Percentiles rank a stretch among this genome's conserved stretches.
Evolutionary conservation across 352 stramenopile genomes (phyloP).

Genomic region (Phytophthora citricola): DNA sequence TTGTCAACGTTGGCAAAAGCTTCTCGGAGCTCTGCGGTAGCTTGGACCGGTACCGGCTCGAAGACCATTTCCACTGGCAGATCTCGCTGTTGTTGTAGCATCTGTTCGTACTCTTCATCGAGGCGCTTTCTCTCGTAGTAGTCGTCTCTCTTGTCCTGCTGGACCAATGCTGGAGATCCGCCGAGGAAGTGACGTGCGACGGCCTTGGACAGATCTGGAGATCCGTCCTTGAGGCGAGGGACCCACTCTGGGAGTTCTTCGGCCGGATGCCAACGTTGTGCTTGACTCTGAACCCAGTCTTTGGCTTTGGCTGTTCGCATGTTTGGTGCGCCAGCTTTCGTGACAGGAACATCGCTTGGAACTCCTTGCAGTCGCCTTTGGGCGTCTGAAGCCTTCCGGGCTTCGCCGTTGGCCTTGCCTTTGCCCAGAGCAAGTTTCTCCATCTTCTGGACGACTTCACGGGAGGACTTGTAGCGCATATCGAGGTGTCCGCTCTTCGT

Average conservation of each 20-base stretch:
- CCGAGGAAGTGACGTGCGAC: slow-evolving; percentile 35
- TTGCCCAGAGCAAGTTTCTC: slow-evolving; percentile 16
- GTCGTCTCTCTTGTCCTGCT: slow-evolving; percentile 23
- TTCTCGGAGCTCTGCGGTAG: slow-evolving; percentile 22
- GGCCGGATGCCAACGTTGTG: slow-evolving; percentile 27
- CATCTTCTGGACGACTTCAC: slow-evolving; percentile 29
- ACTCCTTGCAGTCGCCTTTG: slow-evolving; percentile 13
- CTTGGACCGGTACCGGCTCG: slow-evolving; percentile 23
- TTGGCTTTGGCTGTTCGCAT: slow-evolving; percentile 34
- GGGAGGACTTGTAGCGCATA: slow-evolving; percentile 40
- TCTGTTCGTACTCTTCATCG: slow-evolving; percentile 19
- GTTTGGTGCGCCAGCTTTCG: slow-evolving; percentile 32
- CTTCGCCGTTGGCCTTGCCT: slow-evolving; percentile 6
- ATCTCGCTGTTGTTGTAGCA: slow-evolving; percentile 27
- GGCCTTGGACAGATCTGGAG: slow-evolving; percentile 36
- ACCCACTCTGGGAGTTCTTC: slow-evolving; percentile 34
- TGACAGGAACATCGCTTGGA: slow-evolving; percentile 27
- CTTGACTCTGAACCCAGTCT: slow-evolving; percentile 39
- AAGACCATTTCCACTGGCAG: slow-evolving; percentile 19
- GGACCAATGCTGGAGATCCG: slow-evolving; percentile 18
- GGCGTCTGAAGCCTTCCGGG: slow-evolving; percentile 7
- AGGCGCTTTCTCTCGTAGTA: slow-evolving; percentile 35
- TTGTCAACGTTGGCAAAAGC: slow-evolving; percentile 25
- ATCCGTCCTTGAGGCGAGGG: slow-evolving; percentile 39
- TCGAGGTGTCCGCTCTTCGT: slow-evolving; percentile 31